Conservation (phyloP, 176 grass and related monocot species). For the Aegilops tauschii region DNA sequence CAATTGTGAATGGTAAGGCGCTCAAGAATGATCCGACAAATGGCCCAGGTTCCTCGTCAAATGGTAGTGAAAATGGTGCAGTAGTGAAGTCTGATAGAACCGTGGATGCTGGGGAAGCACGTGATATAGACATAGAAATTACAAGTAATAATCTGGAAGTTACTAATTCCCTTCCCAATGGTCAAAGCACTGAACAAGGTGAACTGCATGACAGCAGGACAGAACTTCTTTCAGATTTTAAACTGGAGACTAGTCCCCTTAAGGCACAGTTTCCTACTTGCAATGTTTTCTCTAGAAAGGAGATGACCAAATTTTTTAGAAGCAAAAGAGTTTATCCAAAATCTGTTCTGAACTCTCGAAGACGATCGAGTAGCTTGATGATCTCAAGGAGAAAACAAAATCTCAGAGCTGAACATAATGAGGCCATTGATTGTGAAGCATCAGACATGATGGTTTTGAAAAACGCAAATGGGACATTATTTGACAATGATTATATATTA, state of each 20-base stretch:
- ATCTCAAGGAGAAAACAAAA: slow-evolving; percentile 42
- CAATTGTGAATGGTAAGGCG: slow-evolving; percentile 48
- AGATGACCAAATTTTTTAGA: slow-evolving; percentile 80
- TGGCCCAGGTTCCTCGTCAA: slow-evolving; percentile 15
- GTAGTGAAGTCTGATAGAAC: slow-evolving; percentile 31
- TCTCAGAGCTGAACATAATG: slow-evolving; percentile 28
- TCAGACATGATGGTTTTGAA: slow-evolving; percentile 24
- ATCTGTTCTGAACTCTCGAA: slow-evolving; percentile 54
- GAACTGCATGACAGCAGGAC: slow-evolving; percentile 26
- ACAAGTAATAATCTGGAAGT: slow-evolving; percentile 44
- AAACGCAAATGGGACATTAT: slow-evolving; percentile 44
- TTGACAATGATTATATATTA: slow-evolving; percentile 54
- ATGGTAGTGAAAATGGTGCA: slow-evolving; percentile 34
- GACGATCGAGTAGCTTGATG: slow-evolving; percentile 33
- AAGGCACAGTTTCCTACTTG: slow-evolving; percentile 89
- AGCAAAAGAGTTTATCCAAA: slow-evolving; percentile 75
- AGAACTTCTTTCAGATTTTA: slow-evolving; percentile 48
- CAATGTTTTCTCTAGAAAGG: slow-evolving; percentile 81
- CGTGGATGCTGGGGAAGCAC: slow-evolving; percentile 18
- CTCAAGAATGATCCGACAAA: slow-evolving; percentile 35
- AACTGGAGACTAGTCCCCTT: slow-evolving; percentile 54
- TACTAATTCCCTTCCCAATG: slow-evolving; percentile 38
- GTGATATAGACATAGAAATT: slow-evolving; percentile 38
- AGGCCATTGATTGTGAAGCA: slow-evolving; percentile 40
- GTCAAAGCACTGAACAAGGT: slow-evolving; percentile 34